A percentile compares a stretch with the other conserved stretches of the same genome.
phyloP scores from a whole-genome alignment of 129 eudicot genomes.

The Ambrosia artemisiifolia region DNA sequence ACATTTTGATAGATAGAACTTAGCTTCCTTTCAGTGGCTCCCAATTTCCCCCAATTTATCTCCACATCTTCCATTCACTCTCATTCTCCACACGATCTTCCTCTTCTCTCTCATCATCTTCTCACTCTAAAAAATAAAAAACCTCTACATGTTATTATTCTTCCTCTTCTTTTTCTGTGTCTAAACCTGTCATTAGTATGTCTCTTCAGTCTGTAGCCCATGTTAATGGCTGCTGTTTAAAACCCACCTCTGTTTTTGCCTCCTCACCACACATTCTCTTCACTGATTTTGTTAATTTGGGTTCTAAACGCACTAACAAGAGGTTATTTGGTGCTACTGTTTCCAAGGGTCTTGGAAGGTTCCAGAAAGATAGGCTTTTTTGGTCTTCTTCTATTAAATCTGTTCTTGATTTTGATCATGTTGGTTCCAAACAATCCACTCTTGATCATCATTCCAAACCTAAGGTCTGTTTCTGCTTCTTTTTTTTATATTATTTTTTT shows the following conservation, averaged over 20 bases:
- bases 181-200: constrained; percentile 34
- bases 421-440: constrained; percentile 20
- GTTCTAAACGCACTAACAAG: constrained; percentile 34
- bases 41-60: constrained; percentile 30
- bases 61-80: constrained; percentile 44
- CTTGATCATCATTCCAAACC: constrained; percentile 27
- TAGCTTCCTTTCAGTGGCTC: constrained; percentile 49
- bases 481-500: neutral
- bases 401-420: constrained; percentile 62
- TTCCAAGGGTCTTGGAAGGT: constrained; percentile 14
- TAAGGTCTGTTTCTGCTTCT: constrained; percentile 37
- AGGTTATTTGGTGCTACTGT: constrained; percentile 32
- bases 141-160: constrained; percentile 8
- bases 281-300: constrained; percentile 59
- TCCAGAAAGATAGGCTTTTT: constrained; percentile 19
- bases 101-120: neutral
- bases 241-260: constrained; percentile 46
- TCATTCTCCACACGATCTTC: constrained; percentile 69
- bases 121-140: neutral
- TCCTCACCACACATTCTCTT: constrained; percentile 45
- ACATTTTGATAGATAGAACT: constrained; percentile 9
- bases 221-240: constrained; percentile 41
- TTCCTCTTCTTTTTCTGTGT: neutral
- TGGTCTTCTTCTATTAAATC: constrained; percentile 48
- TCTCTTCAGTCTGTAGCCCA: constrained; percentile 57